Evolutionary conservation across 2,329 filamentous ascomycete species (phyloP).

Genomic region (Paraconiothyrium brasiliense): DNA sequence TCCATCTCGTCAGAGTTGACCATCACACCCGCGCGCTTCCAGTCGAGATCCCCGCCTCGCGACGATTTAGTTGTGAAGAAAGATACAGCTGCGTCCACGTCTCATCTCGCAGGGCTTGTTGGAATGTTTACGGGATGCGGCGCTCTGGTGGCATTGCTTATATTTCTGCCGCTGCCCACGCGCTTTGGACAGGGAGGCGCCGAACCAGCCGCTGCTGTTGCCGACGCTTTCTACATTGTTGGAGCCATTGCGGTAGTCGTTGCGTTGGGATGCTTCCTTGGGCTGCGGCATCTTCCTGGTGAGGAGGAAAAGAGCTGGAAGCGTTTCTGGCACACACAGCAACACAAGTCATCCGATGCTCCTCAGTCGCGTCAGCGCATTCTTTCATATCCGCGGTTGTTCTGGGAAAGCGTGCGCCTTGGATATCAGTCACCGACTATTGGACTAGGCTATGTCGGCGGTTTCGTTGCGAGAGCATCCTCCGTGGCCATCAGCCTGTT

Average conservation of each 20-base stretch:
- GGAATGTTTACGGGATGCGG: constrained; percentile 93
- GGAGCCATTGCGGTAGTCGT: constrained; percentile 76
- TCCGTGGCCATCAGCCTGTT: constrained; percentile 96
- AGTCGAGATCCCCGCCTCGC: constrained; percentile 38
- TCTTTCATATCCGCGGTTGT: constrained; percentile 63
- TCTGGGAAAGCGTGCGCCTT: constrained; percentile 59
- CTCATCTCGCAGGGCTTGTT: constrained; percentile 83
- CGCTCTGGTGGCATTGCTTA: constrained; percentile 79
- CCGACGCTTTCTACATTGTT: constrained; percentile 88
- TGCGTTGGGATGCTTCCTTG: constrained; percentile 78
- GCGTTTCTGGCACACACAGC: constrained; percentile 43
- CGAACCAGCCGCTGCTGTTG: constrained; percentile 77
- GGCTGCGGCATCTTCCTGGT: constrained; percentile 72
- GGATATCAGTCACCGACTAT: constrained; percentile 82
- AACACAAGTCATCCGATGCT: constrained; percentile 31
- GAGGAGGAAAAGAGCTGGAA: constrained; percentile 81
- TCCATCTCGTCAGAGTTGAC: constrained; percentile 79
- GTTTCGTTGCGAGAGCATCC: constrained; percentile 92
- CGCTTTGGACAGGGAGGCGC: constrained; percentile 78
- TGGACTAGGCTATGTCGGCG: constrained; percentile 87
- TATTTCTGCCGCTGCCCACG: constrained; percentile 89
- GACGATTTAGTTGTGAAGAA: constrained; percentile 26
- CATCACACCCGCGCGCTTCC: constrained; percentile 70
- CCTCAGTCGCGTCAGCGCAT: constrained; percentile 60
- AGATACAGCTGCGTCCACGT: constrained; percentile 56